Conservation (phyloP, 1,284 basidiomycete species). For the Cryptococcus depauperatus region DNA sequence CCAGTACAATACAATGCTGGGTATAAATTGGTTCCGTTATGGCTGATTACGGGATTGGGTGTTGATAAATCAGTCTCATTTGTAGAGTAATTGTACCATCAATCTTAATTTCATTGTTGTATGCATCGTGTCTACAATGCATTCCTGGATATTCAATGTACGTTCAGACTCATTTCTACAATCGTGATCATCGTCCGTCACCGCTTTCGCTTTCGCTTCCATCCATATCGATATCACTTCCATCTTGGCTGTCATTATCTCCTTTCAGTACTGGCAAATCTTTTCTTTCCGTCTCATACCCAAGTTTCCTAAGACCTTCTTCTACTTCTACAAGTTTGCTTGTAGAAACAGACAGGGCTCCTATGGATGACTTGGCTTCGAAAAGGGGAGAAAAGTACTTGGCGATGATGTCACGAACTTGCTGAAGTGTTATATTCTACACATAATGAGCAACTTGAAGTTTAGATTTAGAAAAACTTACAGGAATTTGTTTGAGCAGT, state of each 20-base stretch:
- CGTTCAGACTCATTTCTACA: no score
- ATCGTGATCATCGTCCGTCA: not conserved
- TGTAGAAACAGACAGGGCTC: constrained; percentile 72
- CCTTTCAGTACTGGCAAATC: constrained; percentile 43
- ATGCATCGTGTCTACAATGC: no score
- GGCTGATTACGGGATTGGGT: no score
- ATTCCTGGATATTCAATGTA: no score
- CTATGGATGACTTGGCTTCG: constrained; percentile 65
- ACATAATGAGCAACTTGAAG: not conserved
- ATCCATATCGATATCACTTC: constrained; percentile 8
- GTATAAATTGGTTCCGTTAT: no score
- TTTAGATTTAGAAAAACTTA: constrained; percentile 12
- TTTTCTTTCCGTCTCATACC: constrained; percentile 70
- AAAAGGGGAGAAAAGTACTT: constrained; percentile 85
- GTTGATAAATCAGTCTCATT: no score
- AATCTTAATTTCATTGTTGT: no score
- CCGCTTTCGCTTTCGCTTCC: constrained; percentile 12
- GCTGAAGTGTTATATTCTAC: constrained; percentile 63
- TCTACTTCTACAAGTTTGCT: constrained; percentile 69
- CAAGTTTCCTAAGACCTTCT: constrained; percentile 56
- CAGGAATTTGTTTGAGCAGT: constrained; percentile 60
- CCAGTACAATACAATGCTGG: no score
- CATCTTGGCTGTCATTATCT: constrained; percentile 20
- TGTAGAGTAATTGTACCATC: no score
- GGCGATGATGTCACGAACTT: constrained; percentile 62